Conservation (phyloP, 1,284 basidiomycete species). For the Cryptococcus hybrid region DNA sequence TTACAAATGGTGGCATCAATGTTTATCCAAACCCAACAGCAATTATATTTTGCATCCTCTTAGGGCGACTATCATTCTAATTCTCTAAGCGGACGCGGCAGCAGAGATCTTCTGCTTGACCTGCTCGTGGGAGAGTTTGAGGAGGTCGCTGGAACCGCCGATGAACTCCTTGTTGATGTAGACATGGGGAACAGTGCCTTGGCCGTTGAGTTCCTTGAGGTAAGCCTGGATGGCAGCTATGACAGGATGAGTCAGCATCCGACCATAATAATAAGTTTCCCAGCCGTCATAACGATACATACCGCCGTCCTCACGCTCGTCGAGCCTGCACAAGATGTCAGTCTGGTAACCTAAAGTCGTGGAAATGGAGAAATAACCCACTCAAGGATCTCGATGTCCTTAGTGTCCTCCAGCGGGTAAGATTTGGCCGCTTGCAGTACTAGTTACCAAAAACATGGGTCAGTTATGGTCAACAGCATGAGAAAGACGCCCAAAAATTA, state of each 20-base stretch:
- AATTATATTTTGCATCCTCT: no score
- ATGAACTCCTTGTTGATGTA: constrained; percentile 50
- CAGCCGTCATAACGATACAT: constrained; percentile 27
- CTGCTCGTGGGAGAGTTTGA: constrained; percentile 36
- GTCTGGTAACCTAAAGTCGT: not conserved
- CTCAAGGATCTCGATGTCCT: constrained; percentile 43
- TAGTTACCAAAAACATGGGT: constrained; percentile 2
- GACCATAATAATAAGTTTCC: constrained; percentile 15
- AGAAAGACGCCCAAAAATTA: no score
- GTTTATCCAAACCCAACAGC: no score
- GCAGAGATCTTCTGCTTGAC: constrained; percentile 41
- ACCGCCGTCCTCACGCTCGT: constrained; percentile 30
- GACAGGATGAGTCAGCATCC: not conserved
- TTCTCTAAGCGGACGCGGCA: not conserved
- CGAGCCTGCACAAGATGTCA: constrained; percentile 32
- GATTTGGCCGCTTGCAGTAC: constrained; percentile 48
- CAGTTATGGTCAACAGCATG: no score
- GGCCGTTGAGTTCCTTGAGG: constrained; percentile 43
- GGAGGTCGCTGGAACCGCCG: constrained; percentile 48
- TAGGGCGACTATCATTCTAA: no score
- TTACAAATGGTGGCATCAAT: no score
- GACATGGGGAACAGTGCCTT: constrained; percentile 49
- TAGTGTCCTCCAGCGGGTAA: constrained; percentile 25
- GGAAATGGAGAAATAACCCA: constrained; percentile 13
- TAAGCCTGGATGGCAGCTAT: constrained; percentile 48